Conservation (phyloP, 768 basidiomycete genomes). For the Agrocybe praecox region DNA sequence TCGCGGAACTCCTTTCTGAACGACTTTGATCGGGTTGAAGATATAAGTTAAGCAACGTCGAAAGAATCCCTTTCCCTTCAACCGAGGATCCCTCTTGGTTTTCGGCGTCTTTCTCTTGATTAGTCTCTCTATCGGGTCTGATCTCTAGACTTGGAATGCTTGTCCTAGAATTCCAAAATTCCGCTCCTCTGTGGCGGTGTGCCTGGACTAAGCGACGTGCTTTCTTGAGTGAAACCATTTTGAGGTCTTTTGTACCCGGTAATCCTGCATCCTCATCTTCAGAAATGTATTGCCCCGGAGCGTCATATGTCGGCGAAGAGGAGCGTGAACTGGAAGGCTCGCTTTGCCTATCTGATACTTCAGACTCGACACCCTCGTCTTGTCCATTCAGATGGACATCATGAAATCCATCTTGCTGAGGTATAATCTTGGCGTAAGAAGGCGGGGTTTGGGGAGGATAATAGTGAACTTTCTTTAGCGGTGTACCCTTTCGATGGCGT, state of each 20-base stretch:
- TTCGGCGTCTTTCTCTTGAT: constrained; percentile 23
- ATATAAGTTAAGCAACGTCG: constrained; percentile 67
- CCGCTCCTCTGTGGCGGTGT: constrained; percentile 6
- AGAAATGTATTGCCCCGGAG: constrained; percentile 62
- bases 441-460: constrained; percentile 27
- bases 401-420: not conserved
- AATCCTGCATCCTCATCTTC: constrained; percentile 67
- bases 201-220: constrained; percentile 38
- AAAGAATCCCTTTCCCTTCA: constrained; percentile 58
- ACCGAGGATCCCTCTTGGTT: constrained; percentile 12
- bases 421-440: not conserved
- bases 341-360: not conserved
- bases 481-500: constrained; percentile 39
- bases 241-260: constrained; percentile 34
- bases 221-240: constrained; percentile 25
- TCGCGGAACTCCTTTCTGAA: constrained; percentile 8
- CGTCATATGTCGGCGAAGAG: constrained; percentile 30
- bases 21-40: constrained; percentile 7
- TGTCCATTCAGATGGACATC: no score
- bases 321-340: constrained; percentile 15
- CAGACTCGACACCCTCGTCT: not conserved
- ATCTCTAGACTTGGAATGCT: not conserved
- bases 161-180: not conserved
- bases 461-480: constrained; percentile 26
- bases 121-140: not conserved